Percentiles rank a stretch among this genome's conserved stretches.
Conservation (phyloP, 768 basidiomycete genomes). For the Obba rivulosa region DNA sequence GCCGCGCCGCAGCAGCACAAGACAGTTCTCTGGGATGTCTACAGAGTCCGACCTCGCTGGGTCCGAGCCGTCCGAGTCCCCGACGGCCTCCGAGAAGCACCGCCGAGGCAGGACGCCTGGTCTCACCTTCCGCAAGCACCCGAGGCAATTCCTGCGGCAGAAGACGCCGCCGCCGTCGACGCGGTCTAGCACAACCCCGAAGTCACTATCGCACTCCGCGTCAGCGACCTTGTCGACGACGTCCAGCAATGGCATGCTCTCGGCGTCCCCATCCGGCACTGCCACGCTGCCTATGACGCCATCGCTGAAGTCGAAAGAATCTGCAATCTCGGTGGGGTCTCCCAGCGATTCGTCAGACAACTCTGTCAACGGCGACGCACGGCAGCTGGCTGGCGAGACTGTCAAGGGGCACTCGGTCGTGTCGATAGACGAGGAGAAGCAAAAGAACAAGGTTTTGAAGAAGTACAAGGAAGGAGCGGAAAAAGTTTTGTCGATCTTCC, state of each 20-base stretch:
- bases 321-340: constrained; percentile 66
- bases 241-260: constrained; percentile 47
- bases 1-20: constrained; percentile 39
- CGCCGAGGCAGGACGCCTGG: constrained; percentile 66
- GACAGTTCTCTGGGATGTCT: constrained; percentile 56
- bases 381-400: constrained; percentile 21
- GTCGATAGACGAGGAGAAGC: constrained; percentile 43
- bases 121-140: constrained; percentile 67
- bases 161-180: constrained; percentile 56
- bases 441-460: constrained; percentile 71
- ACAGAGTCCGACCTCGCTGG: constrained; percentile 42
- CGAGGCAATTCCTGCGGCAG: constrained; percentile 66
- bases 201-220: constrained; percentile 38
- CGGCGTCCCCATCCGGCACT: constrained; percentile 57
- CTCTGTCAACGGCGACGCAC: constrained; percentile 49
- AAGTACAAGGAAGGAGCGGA: constrained; percentile 86
- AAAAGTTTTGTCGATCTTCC: constrained; percentile 80
- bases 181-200: constrained; percentile 27
- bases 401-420: constrained; percentile 21
- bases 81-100: constrained; percentile 45
- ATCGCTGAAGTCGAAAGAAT: constrained; percentile 78
- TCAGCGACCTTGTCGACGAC: constrained; percentile 42
- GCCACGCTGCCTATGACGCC: constrained; percentile 44
- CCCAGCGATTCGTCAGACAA: constrained; percentile 70
- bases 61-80: constrained; percentile 35